These are phyloP conservation scores for Populus hybrid DNA, from an alignment of 441 rosid genomes.

Conservation along the genomic window DNA sequence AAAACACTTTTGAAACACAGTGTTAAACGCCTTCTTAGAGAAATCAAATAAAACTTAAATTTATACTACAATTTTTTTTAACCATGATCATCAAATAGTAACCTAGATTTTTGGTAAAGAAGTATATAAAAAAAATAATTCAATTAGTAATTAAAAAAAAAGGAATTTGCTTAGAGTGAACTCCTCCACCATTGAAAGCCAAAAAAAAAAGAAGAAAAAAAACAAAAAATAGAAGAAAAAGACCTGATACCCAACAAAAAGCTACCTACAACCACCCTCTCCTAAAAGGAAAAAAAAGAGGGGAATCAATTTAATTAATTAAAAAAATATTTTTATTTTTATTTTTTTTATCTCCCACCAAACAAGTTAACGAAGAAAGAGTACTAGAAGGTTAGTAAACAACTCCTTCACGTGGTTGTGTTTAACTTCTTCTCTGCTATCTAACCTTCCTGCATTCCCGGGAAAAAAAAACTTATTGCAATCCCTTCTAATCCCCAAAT, in stretches of 20 bases:
- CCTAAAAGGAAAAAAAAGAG: neutral
- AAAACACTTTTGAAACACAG: too few species aligned
- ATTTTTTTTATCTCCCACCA: conserved; percentile 17
- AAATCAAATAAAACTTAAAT: too few species aligned
- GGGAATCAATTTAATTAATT: too few species aligned
- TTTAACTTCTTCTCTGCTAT: conserved; percentile 24
- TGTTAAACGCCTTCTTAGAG: too few species aligned
- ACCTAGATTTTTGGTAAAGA: too few species aligned
- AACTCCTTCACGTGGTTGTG: conserved; percentile 30
- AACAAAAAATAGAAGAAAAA: neutral
- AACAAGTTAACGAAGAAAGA: conserved; percentile 15
- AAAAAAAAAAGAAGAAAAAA: neutral
- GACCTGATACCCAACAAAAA: conserved; percentile 36
- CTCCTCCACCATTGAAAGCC: neutral
- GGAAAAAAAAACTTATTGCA: neutral
- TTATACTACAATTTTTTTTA: too few species aligned
- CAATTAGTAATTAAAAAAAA: too few species aligned
- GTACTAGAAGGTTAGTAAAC: conserved; percentile 20
- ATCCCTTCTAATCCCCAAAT: neutral
- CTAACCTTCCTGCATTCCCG: conserved; percentile 15
- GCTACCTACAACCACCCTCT: conserved; percentile 38
- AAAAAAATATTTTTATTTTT: too few species aligned
- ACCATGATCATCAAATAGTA: too few species aligned
- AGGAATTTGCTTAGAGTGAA: neutral
- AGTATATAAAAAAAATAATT: too few species aligned